These are phyloP conservation scores for Boletus rubescentipes DNA, from an alignment of 768 basidiomycete species.

Conservation along the genomic window DNA sequence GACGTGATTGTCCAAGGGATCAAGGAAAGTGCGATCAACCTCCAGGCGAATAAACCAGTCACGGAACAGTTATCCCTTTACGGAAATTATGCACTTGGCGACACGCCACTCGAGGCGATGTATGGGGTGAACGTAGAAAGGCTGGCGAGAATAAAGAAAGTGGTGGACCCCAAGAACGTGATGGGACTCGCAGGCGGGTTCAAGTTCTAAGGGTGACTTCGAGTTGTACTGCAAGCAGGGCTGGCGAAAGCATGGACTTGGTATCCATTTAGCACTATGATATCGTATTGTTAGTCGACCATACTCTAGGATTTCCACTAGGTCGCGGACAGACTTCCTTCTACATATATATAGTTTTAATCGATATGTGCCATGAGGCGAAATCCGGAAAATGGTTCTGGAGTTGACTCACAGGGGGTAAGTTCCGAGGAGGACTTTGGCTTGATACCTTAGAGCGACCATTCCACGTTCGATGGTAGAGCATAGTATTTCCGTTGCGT, in stretches of 20 bases:
- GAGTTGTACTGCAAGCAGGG: background rate
- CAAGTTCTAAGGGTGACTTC: conserved; percentile 45
- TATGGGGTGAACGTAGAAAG: conserved; percentile 49
- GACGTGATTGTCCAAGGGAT: conserved; percentile 40
- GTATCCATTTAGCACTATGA: conserved; percentile 3
- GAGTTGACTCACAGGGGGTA: background rate
- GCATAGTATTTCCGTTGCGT: conserved; percentile 1
- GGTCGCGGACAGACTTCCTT: background rate
- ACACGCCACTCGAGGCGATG: conserved; percentile 49
- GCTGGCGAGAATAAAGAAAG: conserved; percentile 40
- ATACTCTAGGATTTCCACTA: background rate
- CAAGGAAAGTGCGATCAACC: conserved; percentile 36
- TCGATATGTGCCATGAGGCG: background rate
- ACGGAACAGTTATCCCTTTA: conserved; percentile 46
- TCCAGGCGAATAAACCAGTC: conserved; percentile 46
- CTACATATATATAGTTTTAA: background rate
- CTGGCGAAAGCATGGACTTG: conserved; percentile 2
- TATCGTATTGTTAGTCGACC: background rate
- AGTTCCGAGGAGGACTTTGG: background rate
- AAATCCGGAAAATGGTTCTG: background rate
- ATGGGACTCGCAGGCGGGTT: conserved; percentile 71
- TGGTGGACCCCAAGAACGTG: conserved; percentile 55
- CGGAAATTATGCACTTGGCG: conserved; percentile 57
- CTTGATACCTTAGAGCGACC: background rate
- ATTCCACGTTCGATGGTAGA: conserved; percentile 7